Conservation (phyloP, 768 basidiomycete genomes). For the Suillus brevipes region DNA sequence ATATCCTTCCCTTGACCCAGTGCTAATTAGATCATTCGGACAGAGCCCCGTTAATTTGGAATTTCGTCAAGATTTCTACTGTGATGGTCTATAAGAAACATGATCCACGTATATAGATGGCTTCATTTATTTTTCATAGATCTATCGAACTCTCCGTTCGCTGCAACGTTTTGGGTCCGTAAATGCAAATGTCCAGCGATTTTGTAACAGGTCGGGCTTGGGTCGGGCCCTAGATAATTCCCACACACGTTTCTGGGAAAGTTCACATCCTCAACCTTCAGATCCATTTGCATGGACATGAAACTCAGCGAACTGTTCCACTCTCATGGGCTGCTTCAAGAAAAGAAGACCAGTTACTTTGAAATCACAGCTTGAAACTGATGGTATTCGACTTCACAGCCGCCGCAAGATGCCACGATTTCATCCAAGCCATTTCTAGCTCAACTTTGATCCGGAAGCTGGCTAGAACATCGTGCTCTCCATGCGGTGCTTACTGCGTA, state of each 20-base stretch:
- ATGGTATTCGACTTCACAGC: neutral
- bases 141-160: neutral
- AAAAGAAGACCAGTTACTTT: no score
- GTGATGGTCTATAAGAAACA: neutral
- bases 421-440: constrained; percentile 2
- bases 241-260: neutral
- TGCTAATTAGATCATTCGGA: neutral
- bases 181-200: neutral
- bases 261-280: neutral
- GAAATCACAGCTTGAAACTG: neutral
- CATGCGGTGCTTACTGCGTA: constrained; percentile 3
- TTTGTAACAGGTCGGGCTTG: no score
- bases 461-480: constrained; percentile 6
- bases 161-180: neutral
- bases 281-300: neutral
- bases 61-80: neutral
- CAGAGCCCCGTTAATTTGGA: constrained; percentile 1
- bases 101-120: neutral
- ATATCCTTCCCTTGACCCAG: neutral
- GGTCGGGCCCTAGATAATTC: neutral
- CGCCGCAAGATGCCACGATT: neutral
- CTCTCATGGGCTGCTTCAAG: neutral
- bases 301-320: neutral
- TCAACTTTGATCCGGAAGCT: constrained; percentile 4
- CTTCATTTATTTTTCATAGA: constrained; percentile 4